These are phyloP conservation scores for Lecanicillium sp. DNA, from an alignment of 2,329 filamentous ascomycete species.

Conservation along the genomic window DNA sequence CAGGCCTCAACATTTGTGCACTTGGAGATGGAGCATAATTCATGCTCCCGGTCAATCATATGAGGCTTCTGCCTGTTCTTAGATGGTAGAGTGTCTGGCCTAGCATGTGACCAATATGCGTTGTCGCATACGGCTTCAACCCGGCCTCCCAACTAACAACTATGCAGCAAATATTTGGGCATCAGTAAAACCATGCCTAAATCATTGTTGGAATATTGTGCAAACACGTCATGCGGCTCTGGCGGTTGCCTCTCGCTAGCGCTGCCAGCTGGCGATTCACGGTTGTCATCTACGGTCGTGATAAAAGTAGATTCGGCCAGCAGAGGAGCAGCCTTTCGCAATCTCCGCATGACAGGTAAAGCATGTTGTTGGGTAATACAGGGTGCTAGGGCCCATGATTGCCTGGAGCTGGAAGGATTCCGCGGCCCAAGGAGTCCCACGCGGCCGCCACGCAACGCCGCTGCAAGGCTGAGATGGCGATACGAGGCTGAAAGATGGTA, in stretches of 20 bases:
- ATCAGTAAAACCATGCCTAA: too few relatives aligned
- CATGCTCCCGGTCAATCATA: too few relatives aligned
- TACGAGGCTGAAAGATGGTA: not conserved
- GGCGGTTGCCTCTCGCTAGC: not conserved
- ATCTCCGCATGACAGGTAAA: not conserved
- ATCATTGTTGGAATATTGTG: too few relatives aligned
- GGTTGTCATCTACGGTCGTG: not conserved
- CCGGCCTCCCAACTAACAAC: too few relatives aligned
- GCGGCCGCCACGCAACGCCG: not conserved
- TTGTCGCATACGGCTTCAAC: too few relatives aligned
- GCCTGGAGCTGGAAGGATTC: constrained; percentile 6
- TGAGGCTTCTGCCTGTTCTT: not conserved
- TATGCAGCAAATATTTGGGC: too few relatives aligned
- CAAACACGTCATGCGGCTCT: too few relatives aligned
- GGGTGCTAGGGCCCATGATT: not conserved
- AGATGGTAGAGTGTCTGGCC: not conserved
- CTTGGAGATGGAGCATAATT: too few relatives aligned
- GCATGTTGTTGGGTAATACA: not conserved
- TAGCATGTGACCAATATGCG: not conserved
- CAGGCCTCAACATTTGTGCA: too few relatives aligned
- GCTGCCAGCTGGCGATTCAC: not conserved
- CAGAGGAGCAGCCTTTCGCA: not conserved
- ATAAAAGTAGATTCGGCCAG: not conserved
- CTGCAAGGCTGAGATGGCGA: not conserved
- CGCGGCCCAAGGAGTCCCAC: constrained; percentile 1